Evolutionary conservation across 2,329 filamentous ascomycete species (phyloP).

Genomic region (Stachybotrys chartarum): DNA sequence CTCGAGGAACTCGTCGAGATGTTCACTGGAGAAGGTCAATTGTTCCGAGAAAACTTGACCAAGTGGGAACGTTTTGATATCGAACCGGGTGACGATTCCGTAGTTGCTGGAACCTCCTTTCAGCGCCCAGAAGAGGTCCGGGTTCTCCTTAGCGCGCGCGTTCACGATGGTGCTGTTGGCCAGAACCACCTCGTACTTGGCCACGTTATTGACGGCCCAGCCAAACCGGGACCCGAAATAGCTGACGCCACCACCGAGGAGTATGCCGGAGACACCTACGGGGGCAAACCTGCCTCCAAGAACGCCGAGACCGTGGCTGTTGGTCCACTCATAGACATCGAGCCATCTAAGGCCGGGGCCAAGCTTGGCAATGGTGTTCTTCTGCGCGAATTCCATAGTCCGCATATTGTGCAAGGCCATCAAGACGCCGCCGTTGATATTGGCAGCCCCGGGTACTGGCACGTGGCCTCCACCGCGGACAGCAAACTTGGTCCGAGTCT

Average conservation of each 20-base stretch:
- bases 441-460: constrained; percentile 5
- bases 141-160: constrained; percentile 18
- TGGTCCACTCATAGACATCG: constrained; percentile 12
- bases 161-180: constrained; percentile 28
- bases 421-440: constrained; percentile 5
- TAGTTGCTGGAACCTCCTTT: constrained; percentile 25
- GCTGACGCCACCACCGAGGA: constrained; percentile 31
- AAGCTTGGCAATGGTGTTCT: constrained; percentile 15
- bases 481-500: constrained; percentile 3
- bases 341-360: constrained; percentile 17
- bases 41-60: too few species aligned
- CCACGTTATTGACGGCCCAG: constrained; percentile 30
- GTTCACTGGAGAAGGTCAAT: too few species aligned
- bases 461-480: constrained; percentile 8
- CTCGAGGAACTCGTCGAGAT: too few species aligned
- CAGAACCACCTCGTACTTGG: constrained; percentile 29
- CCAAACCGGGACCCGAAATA: constrained; percentile 13
- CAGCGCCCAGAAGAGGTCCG: constrained; percentile 10
- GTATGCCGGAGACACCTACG: constrained; percentile 15
- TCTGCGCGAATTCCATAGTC: too few species aligned
- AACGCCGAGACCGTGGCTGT: constrained; percentile 9
- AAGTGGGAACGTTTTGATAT: constrained; percentile 8
- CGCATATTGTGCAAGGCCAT: too few species aligned
- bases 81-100: constrained; percentile 20
- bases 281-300: constrained; percentile 14